Conservation (phyloP, 2,329 filamentous ascomycete genomes). For the Emmonsia crescens region DNA sequence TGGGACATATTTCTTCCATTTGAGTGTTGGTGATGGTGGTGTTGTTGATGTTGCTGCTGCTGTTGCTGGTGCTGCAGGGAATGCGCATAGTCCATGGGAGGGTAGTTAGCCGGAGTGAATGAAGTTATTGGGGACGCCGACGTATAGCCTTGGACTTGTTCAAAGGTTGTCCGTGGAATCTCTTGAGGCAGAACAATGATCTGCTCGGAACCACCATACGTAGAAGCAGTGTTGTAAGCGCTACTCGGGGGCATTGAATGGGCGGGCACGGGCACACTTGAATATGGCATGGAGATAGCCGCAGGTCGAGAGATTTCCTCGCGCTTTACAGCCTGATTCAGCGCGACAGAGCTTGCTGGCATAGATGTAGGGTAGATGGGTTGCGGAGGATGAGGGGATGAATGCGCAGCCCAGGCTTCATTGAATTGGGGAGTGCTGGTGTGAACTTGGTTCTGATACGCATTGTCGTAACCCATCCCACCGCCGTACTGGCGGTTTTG, state of each 20-base stretch:
- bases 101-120: conserved; percentile 63
- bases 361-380: conserved; percentile 49
- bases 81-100: conserved; percentile 63
- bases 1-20: conserved; percentile 64
- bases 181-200: conserved; percentile 65
- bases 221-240: conserved; percentile 46
- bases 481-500: conserved; percentile 71
- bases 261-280: conserved; percentile 60
- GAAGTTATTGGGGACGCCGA: conserved; percentile 57
- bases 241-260: conserved; percentile 59
- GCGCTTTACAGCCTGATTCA: conserved; percentile 49
- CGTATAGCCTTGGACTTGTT: conserved; percentile 57
- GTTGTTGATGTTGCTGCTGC: conserved; percentile 44
- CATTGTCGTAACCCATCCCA: conserved; percentile 64
- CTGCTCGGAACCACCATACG: conserved; percentile 51
- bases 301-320: conserved; percentile 43
- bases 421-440: conserved; percentile 62
- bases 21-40: conserved; percentile 44
- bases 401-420: conserved; percentile 70
- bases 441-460: conserved; percentile 59
- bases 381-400: conserved; percentile 50
- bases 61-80: conserved; percentile 41
- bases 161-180: conserved; percentile 63
- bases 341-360: conserved; percentile 47
- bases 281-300: conserved; percentile 59